A percentile compares a stretch with the other conserved stretches of the same genome.
Conservation (phyloP, 345 rosid genomes). For the Eucalyptus leucophloia region DNA sequence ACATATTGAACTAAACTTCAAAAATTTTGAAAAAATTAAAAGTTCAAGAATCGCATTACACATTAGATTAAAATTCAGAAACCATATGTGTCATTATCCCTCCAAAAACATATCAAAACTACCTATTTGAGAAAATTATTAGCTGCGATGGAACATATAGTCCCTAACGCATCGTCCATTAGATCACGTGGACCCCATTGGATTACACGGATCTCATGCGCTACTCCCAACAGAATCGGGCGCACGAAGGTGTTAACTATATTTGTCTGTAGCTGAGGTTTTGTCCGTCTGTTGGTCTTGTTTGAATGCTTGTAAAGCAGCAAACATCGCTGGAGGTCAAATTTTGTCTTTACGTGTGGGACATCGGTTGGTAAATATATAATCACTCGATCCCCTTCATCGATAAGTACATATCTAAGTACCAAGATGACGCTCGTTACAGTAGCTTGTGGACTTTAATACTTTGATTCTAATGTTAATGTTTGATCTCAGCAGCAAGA, state of each 20-base stretch:
- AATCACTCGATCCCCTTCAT: not conserved
- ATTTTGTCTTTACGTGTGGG: not conserved
- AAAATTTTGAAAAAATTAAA: too few relatives aligned
- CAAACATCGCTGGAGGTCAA: not conserved
- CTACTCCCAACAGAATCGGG: not conserved
- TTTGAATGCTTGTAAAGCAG: not conserved
- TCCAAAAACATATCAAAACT: too few relatives aligned
- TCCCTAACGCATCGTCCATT: fast-evolving
- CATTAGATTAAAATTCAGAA: too few relatives aligned
- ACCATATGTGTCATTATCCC: too few relatives aligned
- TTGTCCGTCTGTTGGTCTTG: not conserved
- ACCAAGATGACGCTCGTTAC: not conserved
- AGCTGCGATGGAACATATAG: fast-evolving
- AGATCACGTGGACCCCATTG: not conserved
- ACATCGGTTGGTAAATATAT: not conserved
- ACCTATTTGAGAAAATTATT: too few relatives aligned
- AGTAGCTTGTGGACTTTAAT: not conserved
- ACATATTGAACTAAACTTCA: fast-evolving
- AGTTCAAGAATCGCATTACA: too few relatives aligned
- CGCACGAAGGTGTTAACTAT: not conserved
- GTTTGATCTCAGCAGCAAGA: not conserved
- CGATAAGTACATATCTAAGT: not conserved
- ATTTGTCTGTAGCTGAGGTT: not conserved
- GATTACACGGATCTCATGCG: not conserved
- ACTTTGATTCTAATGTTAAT: not conserved